Base-by-base conservation (phyloP, 441 rosid genomes). In the Aquilaria agallochum region DNA sequence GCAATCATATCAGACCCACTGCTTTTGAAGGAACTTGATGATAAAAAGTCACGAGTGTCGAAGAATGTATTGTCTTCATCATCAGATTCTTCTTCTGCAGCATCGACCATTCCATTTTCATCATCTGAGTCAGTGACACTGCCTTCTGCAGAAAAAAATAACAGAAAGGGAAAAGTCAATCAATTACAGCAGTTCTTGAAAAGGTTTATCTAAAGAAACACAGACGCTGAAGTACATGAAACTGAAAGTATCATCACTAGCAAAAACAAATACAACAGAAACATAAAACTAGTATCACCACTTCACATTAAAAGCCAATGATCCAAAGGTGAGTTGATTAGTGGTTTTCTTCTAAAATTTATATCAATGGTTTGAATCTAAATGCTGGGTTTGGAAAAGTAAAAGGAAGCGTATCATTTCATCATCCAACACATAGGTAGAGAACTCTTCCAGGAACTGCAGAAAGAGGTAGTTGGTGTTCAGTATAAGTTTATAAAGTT, bases 21-120 rank as follows among this genome's bases (percentile, higher is more conserved):
- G 58, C 90, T 84, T 58, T 72, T 84, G 66, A 80, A 80, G 66
- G 90, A 82, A 75, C 84, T 68, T 47, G 90, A 78, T 15, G 87
- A 85, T 31, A 85, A 77, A 72, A 76, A 76, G 67, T 85, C 90
- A 56, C 77, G 79, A 53, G 87, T 80, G 58, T 85, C 90, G 64
- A 85, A 80, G 76, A 76, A 84, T 45, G 75, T 62, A 68, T 74
- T 67, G 47, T 74, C 83, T 54, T 82, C 87, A n/a, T 80, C 87
- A 69, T 82, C 87, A 45, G 75, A 67, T 73, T 82, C 89, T 53
- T 77, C 87, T 53, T 80, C 88, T 5, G 69, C 80, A 45, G 72
- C 81, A 73, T 80, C 87, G 47, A 64, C 70, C 55, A 76, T 75
- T 54, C 76, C 87, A 69, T 78, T 71, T 60, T 84, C 90, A 69